Percentiles rank a stretch among this genome's conserved stretches.
Evolutionary conservation across 805 yeast species (phyloP).

Genomic region (Cephaloascus albidus): DNA sequence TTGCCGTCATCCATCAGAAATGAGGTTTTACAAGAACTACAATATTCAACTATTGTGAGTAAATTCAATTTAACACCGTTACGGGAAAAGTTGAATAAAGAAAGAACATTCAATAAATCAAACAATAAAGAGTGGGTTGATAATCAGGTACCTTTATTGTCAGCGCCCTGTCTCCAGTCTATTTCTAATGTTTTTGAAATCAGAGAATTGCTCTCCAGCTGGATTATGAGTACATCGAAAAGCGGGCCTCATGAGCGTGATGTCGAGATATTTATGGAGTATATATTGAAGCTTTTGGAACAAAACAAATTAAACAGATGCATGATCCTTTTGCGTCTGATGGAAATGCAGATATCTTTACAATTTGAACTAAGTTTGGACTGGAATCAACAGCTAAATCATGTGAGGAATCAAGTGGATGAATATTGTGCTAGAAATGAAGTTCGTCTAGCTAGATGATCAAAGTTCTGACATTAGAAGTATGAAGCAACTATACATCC

Average conservation of each 20-base stretch:
- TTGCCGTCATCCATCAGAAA: constrained; percentile 26
- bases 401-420: no score
- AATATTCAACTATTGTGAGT: constrained; percentile 17
- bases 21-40: constrained; percentile 25
- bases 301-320: no score
- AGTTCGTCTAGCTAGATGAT: no score
- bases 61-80: constrained; percentile 15
- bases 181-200: constrained; percentile 1
- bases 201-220: constrained; percentile 8
- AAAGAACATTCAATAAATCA: neutral
- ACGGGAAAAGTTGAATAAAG: constrained; percentile 14
- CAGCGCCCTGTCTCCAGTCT: neutral
- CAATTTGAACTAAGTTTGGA: no score
- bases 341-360: no score
- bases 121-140: neutral
- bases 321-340: no score
- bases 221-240: constrained; percentile 15
- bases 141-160: neutral
- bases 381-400: no score
- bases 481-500: no score
- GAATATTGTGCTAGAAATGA: no score
- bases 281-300: no score
- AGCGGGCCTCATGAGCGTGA: constrained; percentile 26
- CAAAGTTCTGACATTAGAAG: no score
- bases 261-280: constrained; percentile 11